A percentile compares a stretch with the other conserved stretches of the same genome.
phyloP scores from a whole-genome alignment of 1,284 basidiomycete species.

The Boletellus deceptivus region DNA sequence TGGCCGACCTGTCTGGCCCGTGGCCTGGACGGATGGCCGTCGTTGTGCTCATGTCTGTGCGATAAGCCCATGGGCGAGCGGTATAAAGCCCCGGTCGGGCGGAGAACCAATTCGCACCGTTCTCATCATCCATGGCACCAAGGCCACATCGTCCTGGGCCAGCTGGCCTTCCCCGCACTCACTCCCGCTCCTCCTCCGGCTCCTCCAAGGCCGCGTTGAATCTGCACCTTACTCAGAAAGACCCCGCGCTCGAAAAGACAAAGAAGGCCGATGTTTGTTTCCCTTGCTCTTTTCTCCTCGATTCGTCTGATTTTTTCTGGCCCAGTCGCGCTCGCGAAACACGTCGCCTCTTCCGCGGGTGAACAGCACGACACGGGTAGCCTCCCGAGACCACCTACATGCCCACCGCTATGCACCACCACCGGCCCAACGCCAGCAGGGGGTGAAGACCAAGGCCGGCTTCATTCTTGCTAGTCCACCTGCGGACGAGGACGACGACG shows the following conservation, averaged over 20 bases:
- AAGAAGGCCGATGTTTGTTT: constrained; percentile 50
- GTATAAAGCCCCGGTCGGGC: constrained; percentile 24
- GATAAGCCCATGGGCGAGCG: background rate
- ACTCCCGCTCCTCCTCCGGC: constrained; percentile 57
- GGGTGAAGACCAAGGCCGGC: constrained; percentile 47
- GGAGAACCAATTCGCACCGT: constrained; percentile 33
- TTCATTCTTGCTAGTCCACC: constrained; percentile 57
- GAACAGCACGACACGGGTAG: constrained; percentile 49
- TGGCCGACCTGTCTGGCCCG: background rate
- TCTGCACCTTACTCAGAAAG: constrained; percentile 68
- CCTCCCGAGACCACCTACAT: constrained; percentile 48
- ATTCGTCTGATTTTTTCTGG: constrained; percentile 10
- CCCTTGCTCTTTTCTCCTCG: constrained; percentile 12
- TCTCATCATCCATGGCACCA: constrained; percentile 44
- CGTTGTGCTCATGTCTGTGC: background rate
- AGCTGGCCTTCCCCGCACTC: constrained; percentile 49
- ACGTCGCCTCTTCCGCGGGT: constrained; percentile 43
- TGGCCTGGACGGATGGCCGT: background rate
- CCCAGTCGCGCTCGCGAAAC: constrained; percentile 34
- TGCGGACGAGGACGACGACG: constrained; percentile 61
- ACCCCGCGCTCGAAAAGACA: constrained; percentile 46
- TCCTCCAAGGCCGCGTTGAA: constrained; percentile 56
- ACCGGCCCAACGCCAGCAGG: constrained; percentile 34
- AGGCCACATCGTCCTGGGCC: constrained; percentile 43
- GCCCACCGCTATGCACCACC: constrained; percentile 36